Evolutionary conservation across 2,329 filamentous ascomycete species (phyloP).

Genomic region (Colletotrichum cereale): DNA sequence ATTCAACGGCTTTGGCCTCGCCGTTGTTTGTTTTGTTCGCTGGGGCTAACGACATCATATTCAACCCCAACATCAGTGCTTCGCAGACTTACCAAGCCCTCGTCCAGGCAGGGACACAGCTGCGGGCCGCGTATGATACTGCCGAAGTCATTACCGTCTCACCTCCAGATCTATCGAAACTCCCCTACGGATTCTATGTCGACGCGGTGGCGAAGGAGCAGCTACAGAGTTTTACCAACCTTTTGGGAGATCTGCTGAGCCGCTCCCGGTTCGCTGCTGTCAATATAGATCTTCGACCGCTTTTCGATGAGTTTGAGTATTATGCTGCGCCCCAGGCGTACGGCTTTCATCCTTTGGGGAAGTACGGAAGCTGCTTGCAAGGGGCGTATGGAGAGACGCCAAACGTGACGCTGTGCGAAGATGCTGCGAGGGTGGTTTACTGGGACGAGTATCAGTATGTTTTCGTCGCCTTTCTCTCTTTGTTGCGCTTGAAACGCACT

Average conservation of each 20-base stretch:
- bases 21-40: constrained; percentile 24
- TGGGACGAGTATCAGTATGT: constrained; percentile 38
- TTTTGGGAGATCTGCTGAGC: constrained; percentile 3
- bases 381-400: constrained; percentile 30
- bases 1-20: constrained; percentile 9
- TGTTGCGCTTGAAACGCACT: no score
- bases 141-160: constrained; percentile 20
- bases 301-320: constrained; percentile 35
- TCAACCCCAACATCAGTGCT: constrained; percentile 33
- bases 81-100: constrained; percentile 29
- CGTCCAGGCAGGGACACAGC: background rate
- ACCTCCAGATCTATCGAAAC: constrained; percentile 24
- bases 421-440: constrained; percentile 26
- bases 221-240: constrained; percentile 7
- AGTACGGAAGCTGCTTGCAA: constrained; percentile 32
- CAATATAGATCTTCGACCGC: constrained; percentile 18
- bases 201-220: background rate
- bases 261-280: background rate
- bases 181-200: constrained; percentile 25
- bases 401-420: constrained; percentile 32
- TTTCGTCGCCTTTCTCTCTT: background rate
- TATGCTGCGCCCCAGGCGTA: constrained; percentile 22
- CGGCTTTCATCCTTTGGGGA: constrained; percentile 24
- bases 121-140: constrained; percentile 2
- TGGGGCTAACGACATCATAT: constrained; percentile 31